Evolutionary conservation across 2,329 filamentous ascomycete species (phyloP), one percentile per base, ranked within the genome.

Genomic region (Beauveria sp.): DNA sequence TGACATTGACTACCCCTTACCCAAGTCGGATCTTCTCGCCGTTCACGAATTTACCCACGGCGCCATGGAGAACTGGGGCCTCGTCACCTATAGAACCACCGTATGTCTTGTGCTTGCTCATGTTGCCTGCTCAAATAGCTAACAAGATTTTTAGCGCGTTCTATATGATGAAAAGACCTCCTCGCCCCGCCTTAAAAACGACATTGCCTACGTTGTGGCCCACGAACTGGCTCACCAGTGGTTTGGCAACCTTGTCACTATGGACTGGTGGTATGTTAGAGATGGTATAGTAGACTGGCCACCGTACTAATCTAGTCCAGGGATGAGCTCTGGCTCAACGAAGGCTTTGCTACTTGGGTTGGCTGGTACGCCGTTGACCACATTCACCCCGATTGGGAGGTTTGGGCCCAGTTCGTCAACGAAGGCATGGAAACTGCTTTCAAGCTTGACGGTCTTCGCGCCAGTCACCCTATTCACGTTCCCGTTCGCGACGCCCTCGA

Each of bases 271-370:
- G 91, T 59, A 59, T 34, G 57, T 59, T 10, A 5, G 1, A 52
- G 3, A 16, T 20, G 22, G 2, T 16, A 16, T 8, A 38, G 3
- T 6, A 5, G 5, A 20, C 2, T 18, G 4, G 7, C 47, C 1
- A n/a, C 3, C 38, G 8, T 30, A 14, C 38, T 59, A 34, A 59
- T 52, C 8, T 5, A 52, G 14, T 45, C 3, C 18, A 59, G 57
- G 58, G 91, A 88, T 71, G 90, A 96, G 77, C 83, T 95, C 46
- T 96, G 92, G 92, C 82, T 96, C 58, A 96, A 96, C 70, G 93
- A 98, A 75, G 93, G 93, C 14, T 99, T 99, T 71, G 95, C 95
- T 47, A 99, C 95, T 3, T 98, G 93, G 93, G 93, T 97, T 49
- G 95, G 93, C 58, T 99, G 93, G 93, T 83, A 93, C 64, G 93